These are phyloP conservation scores for Colletotrichum liriopes DNA, from an alignment of 2,329 filamentous ascomycete species.

Conservation along the genomic window DNA sequence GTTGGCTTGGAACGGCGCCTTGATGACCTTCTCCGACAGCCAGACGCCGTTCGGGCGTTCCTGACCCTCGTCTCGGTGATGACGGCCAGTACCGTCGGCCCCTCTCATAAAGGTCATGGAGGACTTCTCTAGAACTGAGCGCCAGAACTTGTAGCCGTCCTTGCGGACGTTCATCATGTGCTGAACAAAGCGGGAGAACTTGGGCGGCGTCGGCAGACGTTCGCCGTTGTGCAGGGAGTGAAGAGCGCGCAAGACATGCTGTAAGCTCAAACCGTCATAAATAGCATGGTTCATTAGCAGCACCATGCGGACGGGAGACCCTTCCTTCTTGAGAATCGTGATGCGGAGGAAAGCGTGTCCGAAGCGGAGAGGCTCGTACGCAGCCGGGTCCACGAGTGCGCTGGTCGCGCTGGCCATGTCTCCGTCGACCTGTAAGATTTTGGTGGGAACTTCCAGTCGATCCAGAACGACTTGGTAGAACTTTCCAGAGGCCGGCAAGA, in stretches of 20 bases:
- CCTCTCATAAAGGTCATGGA: slow-evolving; percentile 25
- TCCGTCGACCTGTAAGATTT: slow-evolving; percentile 23
- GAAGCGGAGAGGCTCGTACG: slow-evolving; percentile 14
- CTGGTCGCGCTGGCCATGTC: slow-evolving; percentile 9
- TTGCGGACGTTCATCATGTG: slow-evolving; percentile 27
- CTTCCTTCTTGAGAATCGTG: slow-evolving; percentile 32
- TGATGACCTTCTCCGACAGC: slow-evolving; percentile 11
- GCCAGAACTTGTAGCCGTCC: slow-evolving; percentile 37
- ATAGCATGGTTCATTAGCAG: slow-evolving; percentile 45
- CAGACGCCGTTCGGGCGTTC: not conserved
- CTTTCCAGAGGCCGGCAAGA: slow-evolving; percentile 17
- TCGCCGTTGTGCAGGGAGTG: slow-evolving; percentile 41
- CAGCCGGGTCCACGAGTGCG: slow-evolving; percentile 10
- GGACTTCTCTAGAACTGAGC: slow-evolving; percentile 18
- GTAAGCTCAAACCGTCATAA: slow-evolving; percentile 46
- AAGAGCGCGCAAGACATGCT: slow-evolving; percentile 43
- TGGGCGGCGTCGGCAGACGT: slow-evolving; percentile 30
- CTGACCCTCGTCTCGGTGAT: not conserved
- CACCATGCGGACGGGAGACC: slow-evolving; percentile 35
- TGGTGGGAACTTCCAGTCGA: slow-evolving; percentile 25
- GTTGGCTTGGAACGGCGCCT: slow-evolving; percentile 5
- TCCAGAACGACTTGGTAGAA: slow-evolving; percentile 37
- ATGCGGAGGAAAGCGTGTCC: slow-evolving; percentile 28
- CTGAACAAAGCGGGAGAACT: slow-evolving; percentile 44
- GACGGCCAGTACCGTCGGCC: not conserved